phyloP scores from a whole-genome alignment of 108 stramenopile species.

The Pseudonitzschia delicatissima region DNA sequence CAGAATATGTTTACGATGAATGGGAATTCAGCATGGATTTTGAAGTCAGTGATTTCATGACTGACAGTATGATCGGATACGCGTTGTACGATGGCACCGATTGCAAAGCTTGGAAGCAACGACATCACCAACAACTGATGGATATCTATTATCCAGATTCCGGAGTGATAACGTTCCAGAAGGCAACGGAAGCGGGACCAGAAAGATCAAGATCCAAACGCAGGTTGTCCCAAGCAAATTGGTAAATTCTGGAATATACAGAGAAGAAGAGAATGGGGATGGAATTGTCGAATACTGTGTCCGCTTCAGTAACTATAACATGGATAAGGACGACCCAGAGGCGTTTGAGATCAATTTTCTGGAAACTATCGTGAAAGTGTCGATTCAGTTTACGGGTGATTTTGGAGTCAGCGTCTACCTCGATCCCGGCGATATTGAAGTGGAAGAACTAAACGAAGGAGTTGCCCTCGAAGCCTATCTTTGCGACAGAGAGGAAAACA shows the following conservation, averaged over 20 bases:
- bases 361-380: not conserved
- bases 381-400: not conserved
- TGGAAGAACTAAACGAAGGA: not conserved
- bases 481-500: not conserved
- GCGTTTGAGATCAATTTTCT: slow-evolving; percentile 7
- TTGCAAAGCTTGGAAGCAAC: slow-evolving; percentile 5
- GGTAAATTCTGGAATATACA: not conserved
- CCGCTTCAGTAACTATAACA: slow-evolving; percentile 9
- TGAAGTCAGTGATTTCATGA: slow-evolving; percentile 7
- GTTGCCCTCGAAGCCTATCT: slow-evolving; percentile 6
- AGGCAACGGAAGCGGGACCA: not conserved
- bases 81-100: slow-evolving; percentile 2
- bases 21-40: slow-evolving; percentile 11
- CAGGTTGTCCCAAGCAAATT: not conserved
- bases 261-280: not conserved
- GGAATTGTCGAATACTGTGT: slow-evolving; percentile 7
- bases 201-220: not conserved
- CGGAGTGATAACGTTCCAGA: not conserved
- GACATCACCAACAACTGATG: slow-evolving; percentile 3
- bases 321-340: not conserved
- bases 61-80: not conserved
- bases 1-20: not conserved
- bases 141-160: slow-evolving; percentile 1
- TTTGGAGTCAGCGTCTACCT: not conserved
- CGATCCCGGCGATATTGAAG: not conserved